A percentile compares a stretch with the other conserved stretches of the same genome.
These are phyloP conservation scores for Psidium friedrichsthalianum DNA, from an alignment of 345 rosid species.

Conservation along the genomic window DNA sequence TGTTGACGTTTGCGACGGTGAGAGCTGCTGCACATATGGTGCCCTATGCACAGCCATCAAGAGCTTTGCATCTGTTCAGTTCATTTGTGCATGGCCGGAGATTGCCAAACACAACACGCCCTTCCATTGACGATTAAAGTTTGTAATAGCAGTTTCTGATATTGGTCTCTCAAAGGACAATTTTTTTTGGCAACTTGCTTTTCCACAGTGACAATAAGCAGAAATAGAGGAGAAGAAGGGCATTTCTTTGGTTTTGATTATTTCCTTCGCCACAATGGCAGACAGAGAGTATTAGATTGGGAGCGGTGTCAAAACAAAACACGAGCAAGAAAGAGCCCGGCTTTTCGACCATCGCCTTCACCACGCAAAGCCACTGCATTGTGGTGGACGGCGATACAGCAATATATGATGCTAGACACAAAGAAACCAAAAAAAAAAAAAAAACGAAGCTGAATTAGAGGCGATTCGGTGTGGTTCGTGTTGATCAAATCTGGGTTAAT, in stretches of 20 bases:
- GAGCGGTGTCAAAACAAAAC: neutral
- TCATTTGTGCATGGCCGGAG: slow-evolving; percentile 56
- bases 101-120: slow-evolving; percentile 44
- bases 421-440: neutral
- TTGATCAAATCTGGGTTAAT: neutral
- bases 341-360: neutral
- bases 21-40: slow-evolving; percentile 97
- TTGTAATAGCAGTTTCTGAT: neutral
- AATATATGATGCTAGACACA: neutral
- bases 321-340: neutral
- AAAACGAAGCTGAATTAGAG: neutral
- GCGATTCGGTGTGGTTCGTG: neutral
- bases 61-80: slow-evolving; percentile 72
- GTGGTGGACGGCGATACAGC: neutral
- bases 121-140: slow-evolving; percentile 19
- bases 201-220: neutral
- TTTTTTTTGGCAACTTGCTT: neutral
- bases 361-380: neutral
- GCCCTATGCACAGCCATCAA: slow-evolving; percentile 78
- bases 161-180: neutral
- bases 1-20: slow-evolving; percentile 69
- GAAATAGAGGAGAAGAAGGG: neutral
- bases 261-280: neutral
- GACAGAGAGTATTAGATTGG: neutral
- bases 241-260: neutral